Percentiles rank a stretch among this genome's conserved stretches.
These are phyloP conservation scores for Lasiodiplodia citricola DNA, from an alignment of 2,329 filamentous ascomycete genomes.

Conservation along the genomic window DNA sequence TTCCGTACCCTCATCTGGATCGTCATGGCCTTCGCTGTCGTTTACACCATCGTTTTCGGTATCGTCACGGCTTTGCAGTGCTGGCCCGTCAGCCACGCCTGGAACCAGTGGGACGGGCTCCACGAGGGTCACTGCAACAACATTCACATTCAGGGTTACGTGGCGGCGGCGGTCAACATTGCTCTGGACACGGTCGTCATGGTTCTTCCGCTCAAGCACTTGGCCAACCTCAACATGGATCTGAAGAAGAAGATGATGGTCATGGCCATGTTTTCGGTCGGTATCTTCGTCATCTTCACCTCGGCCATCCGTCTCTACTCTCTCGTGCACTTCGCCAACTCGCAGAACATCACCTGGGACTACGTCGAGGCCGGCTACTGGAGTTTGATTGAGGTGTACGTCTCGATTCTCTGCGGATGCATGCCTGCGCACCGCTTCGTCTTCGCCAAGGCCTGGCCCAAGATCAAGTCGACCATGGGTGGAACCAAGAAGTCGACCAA, in stretches of 20 bases:
- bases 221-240: constrained; percentile 39
- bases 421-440: constrained; percentile 42
- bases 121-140: constrained; percentile 38
- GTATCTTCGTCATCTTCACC: constrained; percentile 48
- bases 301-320: constrained; percentile 51
- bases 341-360: constrained; percentile 49
- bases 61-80: constrained; percentile 33
- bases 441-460: constrained; percentile 28
- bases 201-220: constrained; percentile 39
- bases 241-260: constrained; percentile 42
- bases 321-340: constrained; percentile 50
- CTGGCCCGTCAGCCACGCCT: constrained; percentile 32
- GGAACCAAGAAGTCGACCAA: constrained; percentile 5
- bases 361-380: constrained; percentile 48
- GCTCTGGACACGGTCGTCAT: constrained; percentile 36
- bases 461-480: constrained; percentile 19
- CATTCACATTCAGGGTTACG: constrained; percentile 40
- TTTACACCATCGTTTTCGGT: constrained; percentile 33
- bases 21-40: constrained; percentile 35
- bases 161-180: constrained; percentile 41
- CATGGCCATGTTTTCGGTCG: constrained; percentile 45
- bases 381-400: constrained; percentile 48
- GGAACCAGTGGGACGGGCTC: constrained; percentile 36
- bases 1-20: constrained; percentile 36
- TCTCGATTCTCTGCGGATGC: constrained; percentile 49